Evolutionary conservation across 2,329 filamentous ascomycete species (phyloP), one percentile per base, ranked within the genome.

Genomic region (Zasmidium angulare): DNA sequence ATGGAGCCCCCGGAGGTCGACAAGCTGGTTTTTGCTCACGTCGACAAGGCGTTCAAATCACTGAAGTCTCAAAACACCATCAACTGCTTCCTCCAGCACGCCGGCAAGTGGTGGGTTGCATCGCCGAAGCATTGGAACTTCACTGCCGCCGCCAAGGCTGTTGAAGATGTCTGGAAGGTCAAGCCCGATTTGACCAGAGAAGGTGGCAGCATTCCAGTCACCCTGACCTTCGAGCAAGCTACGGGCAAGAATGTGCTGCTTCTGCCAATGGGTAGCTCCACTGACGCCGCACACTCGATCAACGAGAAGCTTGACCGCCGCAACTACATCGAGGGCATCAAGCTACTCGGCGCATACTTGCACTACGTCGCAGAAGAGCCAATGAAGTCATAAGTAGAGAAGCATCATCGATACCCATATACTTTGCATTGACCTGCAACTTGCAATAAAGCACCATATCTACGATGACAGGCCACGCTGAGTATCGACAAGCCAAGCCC

Each of bases 61-160:
- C 84, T 98, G 31, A 85, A 86, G 66, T 95, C 89, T 78, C 99
- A 99, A 84, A 99, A 99, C 82, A 92, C 83, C 17, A 77, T 96
- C 72, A 90, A 90, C 70, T 87, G 92, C 55, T 87, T 83, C 73
- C 83, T 93, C 6, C 59, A 93, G 78, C 95, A 99, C 81, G 88
- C 87, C 60, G 95, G 95, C 68, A 97, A 97, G 80, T 99, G 95
- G 95, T 99, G 95, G 95, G 92, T 96, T 50, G 92, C 96, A 50
- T 93, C 89, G 73, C 93, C 95, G 26, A 95, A 96, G 80, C 93
- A 99, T 84, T 98, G 95, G 92, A 99, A 99, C 84, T 99, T 98
- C 79, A 85, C 87, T 26, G 93, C 93, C 23, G 95, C 95, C 14
- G 86, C 89, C 72, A 98, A 96, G 84, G 95, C 95, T n/a, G 92